A percentile compares a stretch with the other conserved stretches of the same genome.
Evolutionary conservation across 2,329 filamentous ascomycete species (phyloP).

Genomic region (Ceratocystis colombiana): DNA sequence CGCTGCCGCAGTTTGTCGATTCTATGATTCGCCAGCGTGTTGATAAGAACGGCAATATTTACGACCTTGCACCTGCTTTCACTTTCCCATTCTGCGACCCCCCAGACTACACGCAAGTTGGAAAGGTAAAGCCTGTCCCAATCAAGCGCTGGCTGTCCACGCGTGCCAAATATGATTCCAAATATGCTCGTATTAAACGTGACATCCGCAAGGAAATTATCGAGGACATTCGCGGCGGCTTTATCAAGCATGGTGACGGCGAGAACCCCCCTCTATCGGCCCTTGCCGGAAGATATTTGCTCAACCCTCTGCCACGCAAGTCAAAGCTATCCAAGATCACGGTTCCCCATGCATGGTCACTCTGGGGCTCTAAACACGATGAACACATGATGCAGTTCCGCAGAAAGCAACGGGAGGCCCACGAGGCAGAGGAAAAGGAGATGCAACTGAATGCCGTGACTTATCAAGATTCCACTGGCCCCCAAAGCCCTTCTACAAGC

Average conservation of each 20-base stretch:
- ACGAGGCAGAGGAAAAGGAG: constrained; percentile 26
- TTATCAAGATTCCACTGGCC: neutral
- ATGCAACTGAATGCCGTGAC: neutral
- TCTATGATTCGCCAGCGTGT: constrained; percentile 91
- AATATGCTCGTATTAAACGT: constrained; percentile 58
- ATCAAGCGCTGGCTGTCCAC: constrained; percentile 73
- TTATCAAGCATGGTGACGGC: constrained; percentile 56
- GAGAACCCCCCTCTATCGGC: constrained; percentile 78
- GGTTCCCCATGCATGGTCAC: constrained; percentile 48
- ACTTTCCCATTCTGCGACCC: constrained; percentile 54
- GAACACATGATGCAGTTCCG: constrained; percentile 57
- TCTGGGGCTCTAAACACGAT: constrained; percentile 85
- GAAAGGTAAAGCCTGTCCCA: constrained; percentile 67
- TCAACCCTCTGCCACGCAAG: constrained; percentile 27
- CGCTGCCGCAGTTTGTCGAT: constrained; percentile 65
- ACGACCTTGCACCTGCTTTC: constrained; percentile 52
- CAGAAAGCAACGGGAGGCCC: constrained; percentile 39
- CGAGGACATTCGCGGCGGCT: constrained; percentile 61
- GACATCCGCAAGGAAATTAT: constrained; percentile 64
- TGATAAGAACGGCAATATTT: constrained; percentile 64
- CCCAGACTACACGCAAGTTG: constrained; percentile 46
- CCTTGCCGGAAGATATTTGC: constrained; percentile 58
- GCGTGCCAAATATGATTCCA: constrained; percentile 62
- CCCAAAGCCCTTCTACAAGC: neutral
- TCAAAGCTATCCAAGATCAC: constrained; percentile 22